Percentiles rank a stretch among this genome's conserved stretches.
phyloP scores from a whole-genome alignment of 768 basidiomycete species.

The Pleurotus sapidus region DNA sequence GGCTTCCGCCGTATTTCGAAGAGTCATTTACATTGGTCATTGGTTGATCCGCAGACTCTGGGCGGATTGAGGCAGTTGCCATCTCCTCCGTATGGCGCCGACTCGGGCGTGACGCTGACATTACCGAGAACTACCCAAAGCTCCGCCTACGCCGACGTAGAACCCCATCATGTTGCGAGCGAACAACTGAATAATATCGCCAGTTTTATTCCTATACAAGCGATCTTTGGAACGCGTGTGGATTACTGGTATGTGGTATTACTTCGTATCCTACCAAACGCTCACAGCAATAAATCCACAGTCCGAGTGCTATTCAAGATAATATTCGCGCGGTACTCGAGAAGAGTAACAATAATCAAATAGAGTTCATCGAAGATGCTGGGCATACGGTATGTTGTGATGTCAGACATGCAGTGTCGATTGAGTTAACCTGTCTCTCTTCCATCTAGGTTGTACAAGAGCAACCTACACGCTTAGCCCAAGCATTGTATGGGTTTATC shows the following conservation, averaged over 20 bases:
- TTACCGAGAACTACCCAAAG: slow-evolving; percentile 14
- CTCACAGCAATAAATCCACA: background rate
- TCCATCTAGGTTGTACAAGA: slow-evolving; percentile 4
- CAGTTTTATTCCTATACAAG: background rate
- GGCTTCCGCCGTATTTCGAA: background rate
- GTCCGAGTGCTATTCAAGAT: background rate
- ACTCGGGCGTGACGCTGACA: slow-evolving; percentile 45
- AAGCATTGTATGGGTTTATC: background rate
- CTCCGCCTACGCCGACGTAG: background rate
- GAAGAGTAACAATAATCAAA: background rate
- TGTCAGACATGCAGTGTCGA: background rate
- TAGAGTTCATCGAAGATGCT: background rate
- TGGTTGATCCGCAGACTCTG: slow-evolving; percentile 12
- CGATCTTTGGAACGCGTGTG: background rate
- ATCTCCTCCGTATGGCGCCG: slow-evolving; percentile 34
- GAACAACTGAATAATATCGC: slow-evolving; percentile 2
- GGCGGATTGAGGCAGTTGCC: slow-evolving; percentile 41
- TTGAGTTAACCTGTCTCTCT: background rate
- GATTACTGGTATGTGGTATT: background rate
- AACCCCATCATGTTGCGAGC: background rate
- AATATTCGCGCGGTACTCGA: background rate
- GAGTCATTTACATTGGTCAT: too few relatives aligned
- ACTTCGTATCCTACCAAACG: background rate
- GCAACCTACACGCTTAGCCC: background rate
- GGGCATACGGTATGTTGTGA: background rate